These are phyloP conservation scores for Coleophoma crateriformis DNA, from an alignment of 2,329 filamentous ascomycete species.

Conservation along the genomic window DNA sequence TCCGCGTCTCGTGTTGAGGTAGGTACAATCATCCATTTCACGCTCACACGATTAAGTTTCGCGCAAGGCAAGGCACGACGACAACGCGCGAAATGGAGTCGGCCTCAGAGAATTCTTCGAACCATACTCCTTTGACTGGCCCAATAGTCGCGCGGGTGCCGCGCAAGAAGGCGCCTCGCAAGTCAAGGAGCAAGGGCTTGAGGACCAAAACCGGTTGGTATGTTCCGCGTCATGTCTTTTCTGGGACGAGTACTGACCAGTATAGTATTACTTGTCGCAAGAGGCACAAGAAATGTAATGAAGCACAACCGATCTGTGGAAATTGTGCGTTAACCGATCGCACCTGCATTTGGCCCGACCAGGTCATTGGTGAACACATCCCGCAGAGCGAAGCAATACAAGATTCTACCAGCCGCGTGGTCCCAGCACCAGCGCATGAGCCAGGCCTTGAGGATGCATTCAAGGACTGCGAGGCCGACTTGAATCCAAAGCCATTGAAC, in stretches of 20 bases:
- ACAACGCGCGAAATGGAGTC: too few species aligned
- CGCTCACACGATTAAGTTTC: too few species aligned
- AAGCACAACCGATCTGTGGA: constrained; percentile 35
- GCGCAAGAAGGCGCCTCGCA: neutral
- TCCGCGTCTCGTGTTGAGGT: too few species aligned
- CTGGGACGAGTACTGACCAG: neutral
- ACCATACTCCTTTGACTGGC: too few species aligned
- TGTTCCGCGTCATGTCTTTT: neutral
- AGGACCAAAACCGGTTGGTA: neutral
- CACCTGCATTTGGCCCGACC: constrained; percentile 30
- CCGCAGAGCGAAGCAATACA: neutral
- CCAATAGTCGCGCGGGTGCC: neutral
- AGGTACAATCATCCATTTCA: too few species aligned
- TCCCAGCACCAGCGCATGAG: neutral
- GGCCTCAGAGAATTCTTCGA: too few species aligned
- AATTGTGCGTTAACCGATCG: constrained; percentile 36
- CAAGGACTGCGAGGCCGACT: neutral
- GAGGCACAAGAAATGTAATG: constrained; percentile 41
- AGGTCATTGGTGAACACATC: neutral
- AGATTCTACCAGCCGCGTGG: neutral
- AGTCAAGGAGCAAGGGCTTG: neutral
- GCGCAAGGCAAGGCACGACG: too few species aligned
- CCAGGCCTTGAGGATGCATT: too few species aligned
- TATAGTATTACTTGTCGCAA: constrained; percentile 34
- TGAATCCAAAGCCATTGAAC: neutral